Evolutionary conservation across 1,284 basidiomycete genomes (phyloP).

Genomic region (Termitomyces sp.): DNA sequence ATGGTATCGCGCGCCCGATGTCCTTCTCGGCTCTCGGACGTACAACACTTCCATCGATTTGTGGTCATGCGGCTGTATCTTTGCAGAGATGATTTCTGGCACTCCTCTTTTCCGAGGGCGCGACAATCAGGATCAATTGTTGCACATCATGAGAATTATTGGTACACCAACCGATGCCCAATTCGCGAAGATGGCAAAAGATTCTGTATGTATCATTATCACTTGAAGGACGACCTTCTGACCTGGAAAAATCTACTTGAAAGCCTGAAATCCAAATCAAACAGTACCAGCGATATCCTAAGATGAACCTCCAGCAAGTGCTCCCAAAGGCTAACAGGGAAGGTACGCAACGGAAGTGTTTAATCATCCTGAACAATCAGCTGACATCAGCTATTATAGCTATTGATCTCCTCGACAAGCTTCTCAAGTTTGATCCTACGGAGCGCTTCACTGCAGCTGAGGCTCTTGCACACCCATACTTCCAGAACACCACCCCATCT

Average conservation of each 20-base stretch:
- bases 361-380: neutral
- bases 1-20: conserved; percentile 99
- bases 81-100: conserved; percentile 98
- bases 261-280: conserved; percentile 91
- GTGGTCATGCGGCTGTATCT: conserved; percentile 99
- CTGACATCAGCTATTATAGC: conserved; percentile 42
- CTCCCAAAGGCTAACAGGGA: conserved; percentile 90
- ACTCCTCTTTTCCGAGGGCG: conserved; percentile 95
- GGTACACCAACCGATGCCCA: conserved; percentile 93
- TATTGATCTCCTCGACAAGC: conserved; percentile 89
- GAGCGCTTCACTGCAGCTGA: conserved; percentile 91
- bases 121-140: conserved; percentile 96
- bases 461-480: conserved; percentile 92
- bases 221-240: conserved; percentile 2
- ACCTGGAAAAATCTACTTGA: neutral
- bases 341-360: conserved; percentile 41
- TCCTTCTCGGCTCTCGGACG: conserved; percentile 93
- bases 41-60: conserved; percentile 99
- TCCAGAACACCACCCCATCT: conserved; percentile 52
- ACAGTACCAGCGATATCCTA: conserved; percentile 87
- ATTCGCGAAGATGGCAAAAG: conserved; percentile 84
- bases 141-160: conserved; percentile 96
- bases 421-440: conserved; percentile 95
- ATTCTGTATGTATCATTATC: conserved; percentile 63
- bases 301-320: conserved; percentile 85